Evolutionary conservation across 768 basidiomycete species (phyloP).

Genomic region (Mycena venus): DNA sequence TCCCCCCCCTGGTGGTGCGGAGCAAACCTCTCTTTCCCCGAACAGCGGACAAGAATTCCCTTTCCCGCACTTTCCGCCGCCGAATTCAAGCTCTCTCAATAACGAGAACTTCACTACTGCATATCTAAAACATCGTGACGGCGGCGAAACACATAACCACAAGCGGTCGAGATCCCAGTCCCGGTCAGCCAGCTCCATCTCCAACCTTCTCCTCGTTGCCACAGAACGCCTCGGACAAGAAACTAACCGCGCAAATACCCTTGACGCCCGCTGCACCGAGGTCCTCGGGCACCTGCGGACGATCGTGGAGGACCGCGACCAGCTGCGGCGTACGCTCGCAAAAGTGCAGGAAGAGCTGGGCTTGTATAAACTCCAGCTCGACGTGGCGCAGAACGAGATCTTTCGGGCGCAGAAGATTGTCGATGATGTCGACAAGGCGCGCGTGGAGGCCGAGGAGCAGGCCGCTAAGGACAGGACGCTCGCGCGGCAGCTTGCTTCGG

Average conservation of each 20-base stretch:
- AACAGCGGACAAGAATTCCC: neutral
- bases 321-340: slow-evolving; percentile 46
- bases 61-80: slow-evolving; percentile 3
- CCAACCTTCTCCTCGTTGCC: slow-evolving; percentile 27
- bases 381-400: slow-evolving; percentile 72
- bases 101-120: slow-evolving; percentile 8
- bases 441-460: slow-evolving; percentile 69
- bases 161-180: slow-evolving; percentile 28
- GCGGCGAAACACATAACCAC: neutral
- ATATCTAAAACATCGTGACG: slow-evolving; percentile 9
- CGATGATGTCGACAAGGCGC: slow-evolving; percentile 61
- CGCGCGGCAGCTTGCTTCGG: slow-evolving; percentile 65
- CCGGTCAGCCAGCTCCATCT: slow-evolving; percentile 27
- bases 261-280: slow-evolving; percentile 49
- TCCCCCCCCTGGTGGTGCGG: neutral
- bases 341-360: slow-evolving; percentile 61
- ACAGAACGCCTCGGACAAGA: slow-evolving; percentile 42
- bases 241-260: slow-evolving; percentile 54
- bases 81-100: slow-evolving; percentile 12
- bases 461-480: slow-evolving; percentile 65
- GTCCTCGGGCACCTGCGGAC: slow-evolving; percentile 48
- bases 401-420: slow-evolving; percentile 64
- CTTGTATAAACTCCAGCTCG: slow-evolving; percentile 70
- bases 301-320: slow-evolving; percentile 45
- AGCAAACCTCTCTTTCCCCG: neutral